Percentiles rank a stretch among this genome's conserved stretches.
These are phyloP conservation scores for Mallotus nudiflorus DNA, from an alignment of 345 rosid species.

Conservation along the genomic window DNA sequence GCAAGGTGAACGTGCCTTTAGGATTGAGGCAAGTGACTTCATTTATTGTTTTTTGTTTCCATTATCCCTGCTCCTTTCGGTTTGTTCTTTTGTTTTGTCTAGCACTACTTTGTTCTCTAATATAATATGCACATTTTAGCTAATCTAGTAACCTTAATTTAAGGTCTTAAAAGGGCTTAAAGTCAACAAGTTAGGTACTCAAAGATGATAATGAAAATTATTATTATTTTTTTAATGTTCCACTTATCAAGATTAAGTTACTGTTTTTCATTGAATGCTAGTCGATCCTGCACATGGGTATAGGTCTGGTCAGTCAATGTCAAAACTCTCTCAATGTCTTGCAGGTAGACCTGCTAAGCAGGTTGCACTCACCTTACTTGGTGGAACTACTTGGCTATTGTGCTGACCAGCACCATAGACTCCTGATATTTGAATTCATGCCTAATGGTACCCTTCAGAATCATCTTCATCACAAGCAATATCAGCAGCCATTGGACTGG, in stretches of 20 bases:
- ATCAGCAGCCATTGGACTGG: constrained; percentile 57
- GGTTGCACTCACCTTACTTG: constrained; percentile 73
- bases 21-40: constrained; percentile 73
- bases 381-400: constrained; percentile 91
- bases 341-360: constrained; percentile 88
- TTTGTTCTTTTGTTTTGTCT: not conserved
- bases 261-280: not conserved
- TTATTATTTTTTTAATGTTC: not conserved
- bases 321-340: constrained; percentile 7
- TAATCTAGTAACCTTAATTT: not conserved
- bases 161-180: not conserved
- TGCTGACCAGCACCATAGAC: constrained; percentile 85
- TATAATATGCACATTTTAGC: not conserved
- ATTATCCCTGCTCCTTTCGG: constrained; percentile 6
- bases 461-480: constrained; percentile 52
- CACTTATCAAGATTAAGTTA: not conserved
- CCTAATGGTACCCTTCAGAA: constrained; percentile 65
- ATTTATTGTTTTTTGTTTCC: constrained; percentile 35
- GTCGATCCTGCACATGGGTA: constrained; percentile 33
- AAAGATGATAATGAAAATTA: not conserved
- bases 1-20: constrained; percentile 78
- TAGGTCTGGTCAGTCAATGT: not conserved
- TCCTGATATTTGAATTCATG: constrained; percentile 72
- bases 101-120: not conserved
- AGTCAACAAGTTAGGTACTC: constrained; percentile 12